These are phyloP conservation scores for Herpetospermum pedunculosum DNA, from an alignment of 306 rosid species.

Conservation along the genomic window DNA sequence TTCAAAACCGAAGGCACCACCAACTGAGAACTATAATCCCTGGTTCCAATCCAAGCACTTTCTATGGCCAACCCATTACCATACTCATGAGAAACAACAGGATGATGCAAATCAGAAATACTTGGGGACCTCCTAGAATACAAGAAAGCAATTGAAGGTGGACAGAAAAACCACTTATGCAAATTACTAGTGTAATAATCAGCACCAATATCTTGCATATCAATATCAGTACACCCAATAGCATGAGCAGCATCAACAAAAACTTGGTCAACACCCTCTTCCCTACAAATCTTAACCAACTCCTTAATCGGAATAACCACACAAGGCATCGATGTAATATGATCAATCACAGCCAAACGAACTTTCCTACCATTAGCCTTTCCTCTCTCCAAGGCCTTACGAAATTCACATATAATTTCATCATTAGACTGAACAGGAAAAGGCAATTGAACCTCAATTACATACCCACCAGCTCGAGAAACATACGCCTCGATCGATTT, in stretches of 20 bases:
- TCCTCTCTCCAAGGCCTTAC: conserved; percentile 60
- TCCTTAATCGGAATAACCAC: conserved; percentile 78
- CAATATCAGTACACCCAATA: conserved; percentile 72
- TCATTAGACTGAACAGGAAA: conserved; percentile 68
- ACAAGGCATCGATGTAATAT: conserved; percentile 89
- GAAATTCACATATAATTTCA: conserved; percentile 59
- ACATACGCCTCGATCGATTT: conserved; percentile 89
- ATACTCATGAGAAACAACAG: conserved; percentile 92
- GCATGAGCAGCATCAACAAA: conserved; percentile 96
- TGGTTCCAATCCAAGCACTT: conserved; percentile 96
- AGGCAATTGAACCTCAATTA: conserved; percentile 74
- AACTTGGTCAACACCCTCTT: conserved; percentile 87
- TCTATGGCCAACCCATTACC: conserved; percentile 88
- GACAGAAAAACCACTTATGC: conserved; percentile 98
- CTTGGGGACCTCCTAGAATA: conserved; percentile 34
- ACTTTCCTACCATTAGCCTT: conserved; percentile 58
- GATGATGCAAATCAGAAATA: conserved; percentile 62
- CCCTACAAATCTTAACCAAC: conserved; percentile 77
- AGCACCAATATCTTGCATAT: conserved; percentile 86
- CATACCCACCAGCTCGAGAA: conserved; percentile 72
- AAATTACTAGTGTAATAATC: conserved; percentile 91
- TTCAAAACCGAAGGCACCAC: conserved; percentile 70
- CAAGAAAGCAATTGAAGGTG: conserved; percentile 80
- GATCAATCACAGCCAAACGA: conserved; percentile 88
- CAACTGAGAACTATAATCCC: conserved; percentile 89